Evolutionary conservation across 2,329 filamentous ascomycete genomes (phyloP).

Genomic region (Lizonia empirigonia): DNA sequence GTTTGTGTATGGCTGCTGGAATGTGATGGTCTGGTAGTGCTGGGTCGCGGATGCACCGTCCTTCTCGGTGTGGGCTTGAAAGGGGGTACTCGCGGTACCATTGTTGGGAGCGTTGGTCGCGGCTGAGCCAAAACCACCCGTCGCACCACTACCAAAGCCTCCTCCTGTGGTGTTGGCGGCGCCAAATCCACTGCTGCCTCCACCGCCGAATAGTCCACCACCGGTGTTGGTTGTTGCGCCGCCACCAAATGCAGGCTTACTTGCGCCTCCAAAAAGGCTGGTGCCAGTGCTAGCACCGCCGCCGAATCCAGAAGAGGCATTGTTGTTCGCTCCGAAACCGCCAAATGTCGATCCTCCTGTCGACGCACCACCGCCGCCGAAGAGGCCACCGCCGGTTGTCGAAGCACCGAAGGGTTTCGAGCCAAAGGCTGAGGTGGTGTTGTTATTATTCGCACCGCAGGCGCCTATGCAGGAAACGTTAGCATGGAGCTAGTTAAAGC

Average conservation of each 20-base stretch:
- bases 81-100: slow-evolving; percentile 70
- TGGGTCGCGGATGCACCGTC: slow-evolving; percentile 62
- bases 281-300: slow-evolving; percentile 33
- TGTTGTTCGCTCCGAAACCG: slow-evolving; percentile 31
- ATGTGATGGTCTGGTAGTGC: slow-evolving; percentile 78
- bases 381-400: slow-evolving; percentile 44
- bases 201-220: slow-evolving; percentile 38
- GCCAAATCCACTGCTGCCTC: slow-evolving; percentile 39
- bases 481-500: slow-evolving; percentile 14
- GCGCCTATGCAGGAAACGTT: slow-evolving; percentile 37
- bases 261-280: slow-evolving; percentile 38
- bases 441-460: slow-evolving; percentile 39
- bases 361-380: slow-evolving; percentile 34
- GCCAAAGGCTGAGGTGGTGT: slow-evolving; percentile 27
- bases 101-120: slow-evolving; percentile 45
- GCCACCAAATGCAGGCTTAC: slow-evolving; percentile 38
- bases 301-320: slow-evolving; percentile 34
- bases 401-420: slow-evolving; percentile 43
- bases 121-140: slow-evolving; percentile 41
- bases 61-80: slow-evolving; percentile 74
- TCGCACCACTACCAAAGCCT: slow-evolving; percentile 31
- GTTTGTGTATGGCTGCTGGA: slow-evolving; percentile 81
- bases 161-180: slow-evolving; percentile 26
- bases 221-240: slow-evolving; percentile 31
- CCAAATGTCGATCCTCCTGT: slow-evolving; percentile 25